Base-by-base conservation (phyloP, 2,329 filamentous ascomycete species). In the Whalleya microplaca region DNA sequence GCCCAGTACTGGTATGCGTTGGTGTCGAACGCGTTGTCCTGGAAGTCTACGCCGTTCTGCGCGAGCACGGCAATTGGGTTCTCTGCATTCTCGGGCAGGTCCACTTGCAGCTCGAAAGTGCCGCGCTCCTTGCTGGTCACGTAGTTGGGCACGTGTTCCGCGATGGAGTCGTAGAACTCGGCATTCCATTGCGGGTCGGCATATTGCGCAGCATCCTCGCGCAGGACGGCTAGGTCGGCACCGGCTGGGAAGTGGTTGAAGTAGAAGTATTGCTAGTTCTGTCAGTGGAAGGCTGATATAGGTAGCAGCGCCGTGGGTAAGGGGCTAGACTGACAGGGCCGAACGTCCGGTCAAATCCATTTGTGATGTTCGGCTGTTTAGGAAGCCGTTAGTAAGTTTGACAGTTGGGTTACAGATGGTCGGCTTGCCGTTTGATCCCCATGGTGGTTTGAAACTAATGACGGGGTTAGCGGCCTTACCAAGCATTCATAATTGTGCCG, bases 281-380 rank as follows among this genome's bases (percentile, higher is more conserved):
- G 54, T 67, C 12, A 64, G 43, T 20, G 18, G 10, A 42, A 37
- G 32, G 32, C 10, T 16, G 14, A 14, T 37, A 37, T 37, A 18
- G n/a, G 12, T 19, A 18, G 48, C 3, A 42, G n/a, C 41, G 48
- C 16, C 23, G 20, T 14, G 32, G 44, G 58, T 62, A 29, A n/a
- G n/a, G n/a, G 8, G 43, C 48, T 37, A 46, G n/a, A 62, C 65
- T 59, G 19, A 66, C 65, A 20, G 65, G 85, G 1, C 86, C 86
- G 64, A 87, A 87, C 0, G 85, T 88, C 2, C 85, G 78, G 63
- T 88, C 85, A 60, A 87, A 87, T 0, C 85, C 85, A 58, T 84
- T 70, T 1, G 82, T 86, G 63, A 88, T 87, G 62, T 87, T 86
- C 5, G 85, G 84, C 14, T 67, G 45, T 53, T 10, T 19, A 53